Base-by-base conservation (phyloP, 306 rosid species). In the Medicago ruthenica region DNA sequence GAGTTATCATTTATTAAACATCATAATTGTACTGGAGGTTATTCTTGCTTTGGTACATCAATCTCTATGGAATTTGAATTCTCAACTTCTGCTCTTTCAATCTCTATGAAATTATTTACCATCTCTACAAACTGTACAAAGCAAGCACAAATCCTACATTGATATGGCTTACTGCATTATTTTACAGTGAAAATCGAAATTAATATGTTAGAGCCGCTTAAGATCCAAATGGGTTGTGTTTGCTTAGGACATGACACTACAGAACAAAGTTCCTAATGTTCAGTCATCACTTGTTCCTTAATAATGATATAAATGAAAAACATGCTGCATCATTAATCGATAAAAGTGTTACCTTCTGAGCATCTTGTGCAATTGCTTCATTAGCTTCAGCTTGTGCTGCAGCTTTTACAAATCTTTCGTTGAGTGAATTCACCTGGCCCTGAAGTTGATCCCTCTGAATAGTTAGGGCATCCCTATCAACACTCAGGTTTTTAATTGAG, bases 381-480 rank as follows among this genome's bases (percentile, higher is more conserved):
- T 75, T 86, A 83, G 88, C 93, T 57, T 83, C 97, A 54, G 86
- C 88, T 58, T 84, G 87, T 53, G 91, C 89, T 76, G 75, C 79
- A 75, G 91, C 90, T 57, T 81, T 86, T 83, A 84, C 91, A 34
- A 92, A 87, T 67, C 85, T 82, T 82, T 85, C 85, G 55, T 87
- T 83, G 81, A 88, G 88, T 58, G 62, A 48, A 71, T 81, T 80
- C 77, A 86, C 61, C 79, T 92, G 89, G 63, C 31, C 54, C 79
- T 86, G 91, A 67, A 92, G 89, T 60, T 81, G 80, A 84, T 90
- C 97, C 85, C 89, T 83, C 85, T 92, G 97, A 50, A 41, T 71
- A 51, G 79, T 70, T 44, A 86, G 79, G 45, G 85, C 96, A 84
- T 82, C 84, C 79, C 88, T 37, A 81, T 74, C 82, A 59, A 76